A percentile compares a stretch with the other conserved stretches of the same genome.
Conservation (phyloP, 78 protist species). For the Planoprotostelium fungivorum region DNA sequence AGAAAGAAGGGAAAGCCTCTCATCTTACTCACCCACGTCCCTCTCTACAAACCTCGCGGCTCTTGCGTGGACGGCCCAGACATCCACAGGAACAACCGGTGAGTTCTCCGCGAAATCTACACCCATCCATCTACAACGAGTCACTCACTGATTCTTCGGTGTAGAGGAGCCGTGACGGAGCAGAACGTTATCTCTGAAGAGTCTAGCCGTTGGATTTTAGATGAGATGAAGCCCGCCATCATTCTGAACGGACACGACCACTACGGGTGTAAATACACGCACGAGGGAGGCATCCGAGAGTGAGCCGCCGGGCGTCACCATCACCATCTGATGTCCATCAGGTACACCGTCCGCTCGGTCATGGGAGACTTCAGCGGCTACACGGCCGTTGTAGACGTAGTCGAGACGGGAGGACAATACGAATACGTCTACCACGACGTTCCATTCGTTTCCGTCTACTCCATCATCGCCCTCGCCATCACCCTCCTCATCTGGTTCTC, state of each 20-base stretch:
- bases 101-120: background rate
- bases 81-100: background rate
- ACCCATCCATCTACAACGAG: background rate
- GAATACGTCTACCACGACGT: background rate
- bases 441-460: background rate
- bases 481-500: background rate
- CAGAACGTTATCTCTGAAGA: conserved; percentile 44
- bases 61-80: background rate
- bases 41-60: conserved; percentile 18
- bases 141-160: background rate
- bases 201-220: conserved; percentile 32
- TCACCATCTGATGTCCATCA: background rate
- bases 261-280: conserved; percentile 51
- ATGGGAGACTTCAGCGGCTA: conserved; percentile 60
- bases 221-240: conserved; percentile 33
- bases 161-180: conserved; percentile 5
- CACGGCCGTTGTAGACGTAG: conserved; percentile 34
- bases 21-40: conserved; percentile 40
- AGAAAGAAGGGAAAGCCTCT: conserved; percentile 17
- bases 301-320: background rate
- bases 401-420: background rate
- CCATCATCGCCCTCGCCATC: background rate
- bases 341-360: conserved; percentile 52
- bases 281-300: conserved; percentile 17
- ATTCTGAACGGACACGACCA: conserved; percentile 64